A percentile compares a stretch with the other conserved stretches of the same genome.
phyloP scores from a whole-genome alignment of 2,329 filamentous ascomycete species.

The Ascochyta koolunga region DNA sequence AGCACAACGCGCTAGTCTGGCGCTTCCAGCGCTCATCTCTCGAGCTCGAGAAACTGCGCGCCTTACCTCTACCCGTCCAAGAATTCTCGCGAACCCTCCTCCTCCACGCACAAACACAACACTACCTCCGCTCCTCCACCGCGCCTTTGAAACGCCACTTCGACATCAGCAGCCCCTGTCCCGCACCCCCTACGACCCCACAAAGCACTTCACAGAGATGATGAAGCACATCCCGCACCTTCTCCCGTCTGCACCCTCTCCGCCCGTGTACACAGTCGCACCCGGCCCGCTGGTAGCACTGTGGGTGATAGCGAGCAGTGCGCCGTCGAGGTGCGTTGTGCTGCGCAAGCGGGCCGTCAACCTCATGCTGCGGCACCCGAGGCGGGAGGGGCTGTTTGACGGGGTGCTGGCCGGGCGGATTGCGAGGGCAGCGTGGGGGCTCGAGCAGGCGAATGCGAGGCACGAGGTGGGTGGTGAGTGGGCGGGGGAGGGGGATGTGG shows the following conservation, averaged over 20 bases:
- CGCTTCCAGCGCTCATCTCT: slow-evolving; percentile 15
- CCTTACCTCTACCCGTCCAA: slow-evolving; percentile 7
- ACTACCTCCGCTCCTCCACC: slow-evolving; percentile 21
- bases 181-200: slow-evolving; percentile 23
- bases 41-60: too few species aligned
- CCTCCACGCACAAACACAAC: slow-evolving; percentile 21
- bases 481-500: slow-evolving; percentile 17
- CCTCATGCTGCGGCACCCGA: slow-evolving; percentile 34
- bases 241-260: slow-evolving; percentile 3
- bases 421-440: slow-evolving; percentile 29
- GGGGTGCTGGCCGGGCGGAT: slow-evolving; percentile 65
- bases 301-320: slow-evolving; percentile 33
- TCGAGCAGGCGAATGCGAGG: slow-evolving; percentile 36
- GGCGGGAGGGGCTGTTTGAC: slow-evolving; percentile 60
- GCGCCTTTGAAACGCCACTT: slow-evolving; percentile 18
- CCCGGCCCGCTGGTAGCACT: slow-evolving; percentile 34
- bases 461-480: slow-evolving; percentile 18
- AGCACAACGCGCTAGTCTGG: slow-evolving; percentile 7
- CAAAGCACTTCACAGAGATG: slow-evolving; percentile 21
- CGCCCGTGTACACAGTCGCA: slow-evolving; percentile 35
- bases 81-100: slow-evolving; percentile 18
- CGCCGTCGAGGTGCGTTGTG: slow-evolving; percentile 23
- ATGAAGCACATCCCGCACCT: slow-evolving; percentile 24
- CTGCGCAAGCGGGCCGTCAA: slow-evolving; percentile 34
- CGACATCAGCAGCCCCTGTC: slow-evolving; percentile 16